A percentile compares a stretch with the other conserved stretches of the same genome.
These are phyloP conservation scores for Nephelium lappaceum DNA, from an alignment of 345 rosid genomes.

Conservation along the genomic window DNA sequence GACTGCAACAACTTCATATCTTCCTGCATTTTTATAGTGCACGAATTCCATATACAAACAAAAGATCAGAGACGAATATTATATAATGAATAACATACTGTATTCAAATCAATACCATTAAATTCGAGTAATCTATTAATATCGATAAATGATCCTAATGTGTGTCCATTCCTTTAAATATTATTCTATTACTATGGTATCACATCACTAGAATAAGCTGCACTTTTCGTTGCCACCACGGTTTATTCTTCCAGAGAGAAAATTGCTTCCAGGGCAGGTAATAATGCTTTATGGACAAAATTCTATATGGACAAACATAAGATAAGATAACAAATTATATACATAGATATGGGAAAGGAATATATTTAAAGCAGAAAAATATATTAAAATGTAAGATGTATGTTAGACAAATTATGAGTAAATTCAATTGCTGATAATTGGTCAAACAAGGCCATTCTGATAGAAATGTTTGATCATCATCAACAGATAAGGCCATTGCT, in stretches of 20 bases:
- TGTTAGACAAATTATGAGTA: slow-evolving; percentile 1
- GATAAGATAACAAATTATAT: background rate
- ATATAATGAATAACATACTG: background rate
- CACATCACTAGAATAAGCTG: background rate
- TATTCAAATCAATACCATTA: too few relatives aligned
- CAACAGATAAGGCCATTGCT: background rate
- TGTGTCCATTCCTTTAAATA: too few relatives aligned
- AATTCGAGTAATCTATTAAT: too few relatives aligned
- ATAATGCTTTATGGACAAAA: too few relatives aligned
- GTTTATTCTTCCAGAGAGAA: slow-evolving; percentile 1
- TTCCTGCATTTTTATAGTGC: slow-evolving; percentile 10
- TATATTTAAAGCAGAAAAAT: too few relatives aligned
- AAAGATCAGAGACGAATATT: background rate
- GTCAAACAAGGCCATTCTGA: background rate
- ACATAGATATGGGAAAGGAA: too few relatives aligned
- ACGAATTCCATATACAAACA: background rate
- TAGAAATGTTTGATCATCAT: background rate
- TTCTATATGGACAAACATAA: background rate
- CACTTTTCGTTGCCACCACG: slow-evolving; percentile 15
- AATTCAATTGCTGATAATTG: background rate
- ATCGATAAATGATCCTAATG: too few relatives aligned
- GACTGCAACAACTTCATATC: slow-evolving; percentile 3
- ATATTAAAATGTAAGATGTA: too few relatives aligned
- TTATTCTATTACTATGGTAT: background rate
- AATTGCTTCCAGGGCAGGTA: background rate